Evolutionary conservation across 2,329 filamentous ascomycete genomes (phyloP).

Genomic region (Thelonectria rubi): DNA sequence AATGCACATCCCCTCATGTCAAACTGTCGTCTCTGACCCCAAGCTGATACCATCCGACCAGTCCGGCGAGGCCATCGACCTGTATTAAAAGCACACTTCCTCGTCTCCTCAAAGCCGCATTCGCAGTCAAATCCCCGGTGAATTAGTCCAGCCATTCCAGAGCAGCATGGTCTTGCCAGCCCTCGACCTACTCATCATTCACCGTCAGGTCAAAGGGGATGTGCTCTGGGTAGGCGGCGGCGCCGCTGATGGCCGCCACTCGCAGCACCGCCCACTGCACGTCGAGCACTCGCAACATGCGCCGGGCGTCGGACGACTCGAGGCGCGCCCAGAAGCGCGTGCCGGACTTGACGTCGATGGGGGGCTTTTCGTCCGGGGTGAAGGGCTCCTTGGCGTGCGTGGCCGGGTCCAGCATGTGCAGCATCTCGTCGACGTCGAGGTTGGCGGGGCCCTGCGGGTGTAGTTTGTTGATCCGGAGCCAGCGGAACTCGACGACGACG

Average conservation of each 20-base stretch:
- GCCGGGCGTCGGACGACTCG: neutral
- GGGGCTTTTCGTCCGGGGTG: neutral
- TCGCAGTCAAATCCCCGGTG: too few relatives aligned
- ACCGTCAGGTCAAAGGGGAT: neutral
- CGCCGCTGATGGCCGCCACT: neutral
- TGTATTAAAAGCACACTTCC: too few relatives aligned
- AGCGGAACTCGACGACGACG: neutral
- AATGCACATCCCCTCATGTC: too few relatives aligned
- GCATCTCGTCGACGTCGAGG: neutral
- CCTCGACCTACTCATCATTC: neutral
- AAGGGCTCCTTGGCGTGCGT: neutral
- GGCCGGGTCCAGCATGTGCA: neutral
- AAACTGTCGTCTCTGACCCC: too few relatives aligned
- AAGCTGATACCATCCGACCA: too few relatives aligned
- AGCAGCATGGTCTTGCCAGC: too few relatives aligned
- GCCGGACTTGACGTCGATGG: neutral
- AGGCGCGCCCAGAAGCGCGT: neutral
- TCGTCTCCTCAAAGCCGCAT: too few relatives aligned
- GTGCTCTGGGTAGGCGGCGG: neutral
- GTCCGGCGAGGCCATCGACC: too few relatives aligned
- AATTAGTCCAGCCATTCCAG: too few relatives aligned
- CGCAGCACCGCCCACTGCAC: conserved; percentile 2
- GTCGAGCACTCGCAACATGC: neutral
- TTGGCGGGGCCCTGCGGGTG: neutral
- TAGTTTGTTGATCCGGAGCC: neutral